Evolutionary conservation across 108 stramenopile genomes (phyloP).

Genomic region (Cafeteria roenbergensis): DNA sequence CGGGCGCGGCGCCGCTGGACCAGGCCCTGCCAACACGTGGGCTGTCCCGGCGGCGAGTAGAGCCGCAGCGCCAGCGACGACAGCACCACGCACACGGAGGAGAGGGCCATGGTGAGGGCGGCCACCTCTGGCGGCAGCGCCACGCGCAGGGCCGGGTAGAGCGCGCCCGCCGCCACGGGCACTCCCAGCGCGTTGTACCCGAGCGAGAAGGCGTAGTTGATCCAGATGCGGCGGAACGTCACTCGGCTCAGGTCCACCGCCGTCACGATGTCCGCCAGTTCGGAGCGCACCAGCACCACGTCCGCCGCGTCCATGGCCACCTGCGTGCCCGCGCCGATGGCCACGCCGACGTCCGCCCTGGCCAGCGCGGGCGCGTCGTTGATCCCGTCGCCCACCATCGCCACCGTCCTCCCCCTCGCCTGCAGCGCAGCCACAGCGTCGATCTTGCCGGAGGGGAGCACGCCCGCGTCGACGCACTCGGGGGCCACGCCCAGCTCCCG

Average conservation of each 20-base stretch:
- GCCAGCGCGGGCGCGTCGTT: constrained; percentile 92
- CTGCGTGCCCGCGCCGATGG: constrained; percentile 83
- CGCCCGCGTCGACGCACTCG: constrained; percentile 63
- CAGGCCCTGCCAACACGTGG: no score
- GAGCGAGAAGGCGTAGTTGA: constrained; percentile 78
- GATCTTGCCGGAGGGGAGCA: constrained; percentile 66
- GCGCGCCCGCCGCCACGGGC: constrained; percentile 84
- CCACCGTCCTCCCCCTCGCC: constrained; percentile 51
- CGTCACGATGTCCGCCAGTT: constrained; percentile 66
- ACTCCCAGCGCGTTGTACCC: constrained; percentile 82
- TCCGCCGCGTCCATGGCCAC: constrained; percentile 88
- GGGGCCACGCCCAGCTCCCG: constrained; percentile 51
- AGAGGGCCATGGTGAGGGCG: constrained; percentile 77
- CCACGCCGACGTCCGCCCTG: constrained; percentile 80
- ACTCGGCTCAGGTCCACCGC: constrained; percentile 68
- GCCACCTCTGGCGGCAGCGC: constrained; percentile 76
- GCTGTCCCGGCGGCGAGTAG: no score
- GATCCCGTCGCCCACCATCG: constrained; percentile 94
- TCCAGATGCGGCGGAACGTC: constrained; percentile 69
- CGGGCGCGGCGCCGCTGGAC: no score
- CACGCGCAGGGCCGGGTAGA: constrained; percentile 67
- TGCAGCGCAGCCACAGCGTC: constrained; percentile 55
- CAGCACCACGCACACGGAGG: constrained; percentile 49
- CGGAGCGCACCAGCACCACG: constrained; percentile 71
- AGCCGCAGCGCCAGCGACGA: constrained; percentile 17